Base-by-base conservation (phyloP, 805 yeast genomes). In the Pichia cabralensis region DNA sequence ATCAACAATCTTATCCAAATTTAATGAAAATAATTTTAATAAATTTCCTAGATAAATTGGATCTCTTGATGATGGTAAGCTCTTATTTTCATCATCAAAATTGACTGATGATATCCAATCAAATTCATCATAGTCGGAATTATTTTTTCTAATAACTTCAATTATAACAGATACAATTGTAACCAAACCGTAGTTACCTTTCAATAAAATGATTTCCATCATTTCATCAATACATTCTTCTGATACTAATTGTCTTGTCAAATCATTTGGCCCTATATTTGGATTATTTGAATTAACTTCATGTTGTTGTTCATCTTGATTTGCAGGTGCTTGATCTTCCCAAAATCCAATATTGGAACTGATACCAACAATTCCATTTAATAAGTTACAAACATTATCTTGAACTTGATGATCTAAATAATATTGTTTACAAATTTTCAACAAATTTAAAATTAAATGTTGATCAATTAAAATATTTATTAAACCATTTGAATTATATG, bases 101-200 rank as follows among this genome's bases (percentile, higher is more conserved):
- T 31, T 24, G 26, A 53, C 53, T 12, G 54, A 42, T 17, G 41
- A 47, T 22, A 56, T 48, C 60, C 62, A 56, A 39, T 58, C 62
- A 36, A 58, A 57, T 33, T 56, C 59, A 60, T 92, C 98, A 57
- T 92, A 92, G 54, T 92, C 98, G 0, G 95, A 82, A 55, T 92
- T 92, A 53, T 89, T 89, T 54, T 89, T 89, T 49, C 98, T 71
- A 35, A 92, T 89, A 28, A 89, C 71, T 59, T 89, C 98, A 43
- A 92, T 89, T 21, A 92, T 72, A 26, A 92, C 84, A 8, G 95
- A 86, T 20, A 92, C 98, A 48, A 95, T 94, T 38, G 92, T 89
- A 27, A 88, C 83, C 42, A 92, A 67, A 1, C 96, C 94, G 36
- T 58, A 56, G 30, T 83, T 76, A 31, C 95, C 95, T 39, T 80